A percentile compares a stretch with the other conserved stretches of the same genome.
Conservation (phyloP, 495 filamentous ascomycete species). For the Hyaloscypha bicolor region DNA sequence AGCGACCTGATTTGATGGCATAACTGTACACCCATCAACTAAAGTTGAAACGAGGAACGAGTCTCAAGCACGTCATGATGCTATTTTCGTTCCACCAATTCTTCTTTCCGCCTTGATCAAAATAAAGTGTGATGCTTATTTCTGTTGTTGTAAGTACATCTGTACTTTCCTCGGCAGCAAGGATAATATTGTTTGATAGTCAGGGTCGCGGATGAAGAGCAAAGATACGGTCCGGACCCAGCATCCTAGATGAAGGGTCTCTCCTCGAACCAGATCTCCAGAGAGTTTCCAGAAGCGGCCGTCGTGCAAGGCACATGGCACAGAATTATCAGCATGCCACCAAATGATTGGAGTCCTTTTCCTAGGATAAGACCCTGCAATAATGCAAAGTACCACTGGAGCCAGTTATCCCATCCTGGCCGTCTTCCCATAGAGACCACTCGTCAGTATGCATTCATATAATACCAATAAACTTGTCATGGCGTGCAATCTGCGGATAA, state of each 20-base stretch:
- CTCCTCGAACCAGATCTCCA: background rate
- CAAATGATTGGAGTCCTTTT: background rate
- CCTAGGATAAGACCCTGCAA: background rate
- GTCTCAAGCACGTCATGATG: constrained; percentile 3
- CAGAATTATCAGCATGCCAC: background rate
- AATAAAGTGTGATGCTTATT: background rate
- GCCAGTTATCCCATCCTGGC: constrained; percentile 2
- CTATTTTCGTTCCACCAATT: background rate
- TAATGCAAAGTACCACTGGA: background rate
- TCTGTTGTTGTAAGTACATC: background rate
- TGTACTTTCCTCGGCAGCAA: background rate
- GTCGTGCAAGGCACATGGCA: background rate
- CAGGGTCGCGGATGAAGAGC: background rate
- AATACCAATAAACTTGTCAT: background rate
- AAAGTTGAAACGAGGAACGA: background rate
- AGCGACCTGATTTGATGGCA: constrained; percentile 7
- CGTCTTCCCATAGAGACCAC: constrained; percentile 16
- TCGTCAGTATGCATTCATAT: background rate
- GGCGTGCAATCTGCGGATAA: background rate
- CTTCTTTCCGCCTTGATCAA: background rate
- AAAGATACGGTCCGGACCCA: background rate
- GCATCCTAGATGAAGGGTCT: background rate
- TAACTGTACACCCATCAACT: background rate
- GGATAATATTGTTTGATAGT: background rate
- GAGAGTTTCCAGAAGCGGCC: background rate